These are phyloP conservation scores for Fusarium odoratissimum DNA, from an alignment of 2,329 filamentous ascomycete genomes.

Conservation along the genomic window DNA sequence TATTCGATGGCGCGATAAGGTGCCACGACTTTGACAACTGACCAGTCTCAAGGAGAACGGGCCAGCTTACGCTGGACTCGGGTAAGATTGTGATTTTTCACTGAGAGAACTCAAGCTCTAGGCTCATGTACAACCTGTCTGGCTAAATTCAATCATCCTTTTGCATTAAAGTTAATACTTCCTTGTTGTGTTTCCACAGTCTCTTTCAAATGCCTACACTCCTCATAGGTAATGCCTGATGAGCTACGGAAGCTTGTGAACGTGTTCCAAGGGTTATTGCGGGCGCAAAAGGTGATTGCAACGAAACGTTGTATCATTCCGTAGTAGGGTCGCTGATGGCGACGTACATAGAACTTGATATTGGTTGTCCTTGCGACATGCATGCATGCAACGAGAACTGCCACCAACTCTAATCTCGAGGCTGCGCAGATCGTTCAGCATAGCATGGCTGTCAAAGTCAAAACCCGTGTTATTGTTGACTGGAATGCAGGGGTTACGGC, in stretches of 20 bases:
- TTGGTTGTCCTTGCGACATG: neutral
- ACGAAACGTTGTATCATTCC: neutral
- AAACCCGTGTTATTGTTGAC: neutral
- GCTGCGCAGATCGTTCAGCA: neutral
- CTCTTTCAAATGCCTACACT: neutral
- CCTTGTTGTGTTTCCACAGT: neutral
- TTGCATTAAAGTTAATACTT: neutral
- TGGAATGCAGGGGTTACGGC: constrained; percentile 13
- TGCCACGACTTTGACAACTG: neutral
- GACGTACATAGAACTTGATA: neutral
- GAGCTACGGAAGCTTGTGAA: neutral
- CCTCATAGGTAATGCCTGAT: neutral
- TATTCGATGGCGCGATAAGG: neutral
- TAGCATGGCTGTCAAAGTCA: neutral
- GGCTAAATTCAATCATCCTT: neutral
- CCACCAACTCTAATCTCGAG: neutral
- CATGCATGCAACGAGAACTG: neutral
- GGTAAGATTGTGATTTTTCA: neutral
- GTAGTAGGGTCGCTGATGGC: neutral
- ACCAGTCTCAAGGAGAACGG: neutral
- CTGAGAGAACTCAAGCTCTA: neutral
- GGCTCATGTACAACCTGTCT: neutral
- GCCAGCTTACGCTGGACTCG: neutral
- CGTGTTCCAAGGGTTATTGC: neutral
- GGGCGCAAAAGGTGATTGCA: neutral